phyloP scores from a whole-genome alignment of 1,284 basidiomycete genomes.

The Mycocalia duriaeana region DNA sequence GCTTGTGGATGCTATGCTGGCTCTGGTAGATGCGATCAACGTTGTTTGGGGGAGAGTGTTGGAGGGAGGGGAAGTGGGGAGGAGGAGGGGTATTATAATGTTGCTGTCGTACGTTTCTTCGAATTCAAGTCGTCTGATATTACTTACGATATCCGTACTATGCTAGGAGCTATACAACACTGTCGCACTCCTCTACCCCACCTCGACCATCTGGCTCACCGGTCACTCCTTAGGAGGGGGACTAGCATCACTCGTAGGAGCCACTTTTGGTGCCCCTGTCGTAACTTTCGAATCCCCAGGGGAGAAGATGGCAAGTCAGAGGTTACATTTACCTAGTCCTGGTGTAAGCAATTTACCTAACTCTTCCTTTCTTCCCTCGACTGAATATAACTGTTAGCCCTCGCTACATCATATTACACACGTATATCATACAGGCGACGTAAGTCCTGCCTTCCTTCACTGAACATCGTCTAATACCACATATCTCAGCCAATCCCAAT shows the following conservation, averaged over 20 bases:
- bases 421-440: slow-evolving; percentile 68
- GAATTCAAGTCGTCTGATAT: not conserved
- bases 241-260: slow-evolving; percentile 73
- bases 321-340: slow-evolving; percentile 76
- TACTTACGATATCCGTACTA: slow-evolving; percentile 3
- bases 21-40: no score
- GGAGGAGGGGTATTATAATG: slow-evolving; percentile 77
- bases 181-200: slow-evolving; percentile 76
- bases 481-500: slow-evolving; percentile 50
- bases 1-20: no score
- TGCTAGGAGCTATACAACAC: slow-evolving; percentile 72
- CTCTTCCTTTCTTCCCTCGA: not conserved
- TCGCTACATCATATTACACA: slow-evolving; percentile 62
- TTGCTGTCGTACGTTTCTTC: slow-evolving; percentile 48
- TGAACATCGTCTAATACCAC: not conserved
- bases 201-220: slow-evolving; percentile 78
- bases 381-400: slow-evolving; percentile 33
- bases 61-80: slow-evolving; percentile 69
- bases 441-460: slow-evolving; percentile 16
- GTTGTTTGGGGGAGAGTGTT: slow-evolving; percentile 72
- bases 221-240: slow-evolving; percentile 76
- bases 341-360: slow-evolving; percentile 26
- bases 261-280: slow-evolving; percentile 81
- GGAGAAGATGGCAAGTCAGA: slow-evolving; percentile 66
- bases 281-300: slow-evolving; percentile 82